Conservation (phyloP, 2,329 filamentous ascomycete genomes). For the Epichloe glyceriae region DNA sequence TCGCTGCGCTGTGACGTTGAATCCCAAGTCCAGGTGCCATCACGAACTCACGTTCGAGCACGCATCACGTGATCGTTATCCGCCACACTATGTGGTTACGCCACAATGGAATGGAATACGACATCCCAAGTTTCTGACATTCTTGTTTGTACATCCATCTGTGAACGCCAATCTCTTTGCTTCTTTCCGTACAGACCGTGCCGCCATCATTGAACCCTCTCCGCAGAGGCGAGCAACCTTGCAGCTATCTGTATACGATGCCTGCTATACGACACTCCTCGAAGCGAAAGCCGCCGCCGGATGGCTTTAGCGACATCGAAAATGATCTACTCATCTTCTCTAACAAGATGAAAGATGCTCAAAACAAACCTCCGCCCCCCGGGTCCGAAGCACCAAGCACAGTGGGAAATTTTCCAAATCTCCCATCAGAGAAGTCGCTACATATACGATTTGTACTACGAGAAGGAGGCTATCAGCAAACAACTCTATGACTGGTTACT, state of each 20-base stretch:
- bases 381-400: slow-evolving; percentile 73
- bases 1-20: slow-evolving; percentile 17
- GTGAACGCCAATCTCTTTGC: neutral
- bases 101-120: slow-evolving; percentile 7
- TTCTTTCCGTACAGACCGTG: neutral
- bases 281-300: slow-evolving; percentile 70
- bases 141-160: neutral
- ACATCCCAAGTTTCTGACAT: neutral
- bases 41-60: slow-evolving; percentile 2
- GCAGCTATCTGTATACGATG: slow-evolving; percentile 35
- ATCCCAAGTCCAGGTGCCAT: slow-evolving; percentile 6
- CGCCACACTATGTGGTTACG: slow-evolving; percentile 1
- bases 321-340: slow-evolving; percentile 73
- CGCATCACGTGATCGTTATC: slow-evolving; percentile 16
- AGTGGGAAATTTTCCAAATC: slow-evolving; percentile 98
- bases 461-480: slow-evolving; percentile 90
- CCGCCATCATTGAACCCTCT: neutral
- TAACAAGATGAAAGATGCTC: slow-evolving; percentile 91
- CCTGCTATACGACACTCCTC: slow-evolving; percentile 63
- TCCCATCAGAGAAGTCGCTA: slow-evolving; percentile 84
- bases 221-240: neutral
- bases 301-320: slow-evolving; percentile 79
- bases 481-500: slow-evolving; percentile 89
- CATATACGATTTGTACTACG: slow-evolving; percentile 95
- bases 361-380: slow-evolving; percentile 73